These are phyloP conservation scores for Pythium apleroticum DNA, from an alignment of 352 stramenopile genomes.

Conservation along the genomic window DNA sequence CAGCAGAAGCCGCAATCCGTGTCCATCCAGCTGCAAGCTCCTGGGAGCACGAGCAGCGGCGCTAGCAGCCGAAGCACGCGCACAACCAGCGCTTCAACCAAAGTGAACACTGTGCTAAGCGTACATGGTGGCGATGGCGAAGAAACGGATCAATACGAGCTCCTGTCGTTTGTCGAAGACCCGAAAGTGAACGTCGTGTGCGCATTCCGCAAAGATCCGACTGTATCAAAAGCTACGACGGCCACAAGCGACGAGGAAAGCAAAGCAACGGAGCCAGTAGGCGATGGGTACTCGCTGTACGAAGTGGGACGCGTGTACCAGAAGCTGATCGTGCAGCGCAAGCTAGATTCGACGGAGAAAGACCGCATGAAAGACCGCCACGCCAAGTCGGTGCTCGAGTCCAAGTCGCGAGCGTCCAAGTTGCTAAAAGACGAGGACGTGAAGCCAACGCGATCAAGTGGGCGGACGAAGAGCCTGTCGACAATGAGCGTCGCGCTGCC, in stretches of 20 bases:
- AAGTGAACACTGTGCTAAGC: conserved; percentile 52
- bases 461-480: not conserved
- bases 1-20: conserved; percentile 33
- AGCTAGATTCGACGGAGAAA: conserved; percentile 76
- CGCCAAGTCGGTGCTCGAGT: conserved; percentile 68
- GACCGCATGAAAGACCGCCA: conserved; percentile 82
- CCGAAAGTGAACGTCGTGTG: conserved; percentile 66
- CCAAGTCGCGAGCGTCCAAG: conserved; percentile 67
- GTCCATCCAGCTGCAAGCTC: conserved; percentile 33
- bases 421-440: conserved; percentile 36
- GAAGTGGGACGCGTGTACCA: conserved; percentile 66
- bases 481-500: not conserved
- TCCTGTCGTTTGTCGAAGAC: conserved; percentile 77
- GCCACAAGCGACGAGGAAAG: not conserved
- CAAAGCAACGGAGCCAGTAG: not conserved
- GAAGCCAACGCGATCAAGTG: not conserved
- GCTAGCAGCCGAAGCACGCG: conserved; percentile 21
- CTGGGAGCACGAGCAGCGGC: conserved; percentile 25
- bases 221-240: not conserved
- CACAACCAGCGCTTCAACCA: conserved; percentile 15
- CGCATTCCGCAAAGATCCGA: conserved; percentile 40
- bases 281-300: conserved; percentile 46
- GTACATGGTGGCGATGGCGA: not conserved
- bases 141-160: conserved; percentile 54
- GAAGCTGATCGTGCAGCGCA: conserved; percentile 79